Evolutionary conservation across 208 protist species (phyloP).

Genomic region (Leishmania tarentolae): DNA sequence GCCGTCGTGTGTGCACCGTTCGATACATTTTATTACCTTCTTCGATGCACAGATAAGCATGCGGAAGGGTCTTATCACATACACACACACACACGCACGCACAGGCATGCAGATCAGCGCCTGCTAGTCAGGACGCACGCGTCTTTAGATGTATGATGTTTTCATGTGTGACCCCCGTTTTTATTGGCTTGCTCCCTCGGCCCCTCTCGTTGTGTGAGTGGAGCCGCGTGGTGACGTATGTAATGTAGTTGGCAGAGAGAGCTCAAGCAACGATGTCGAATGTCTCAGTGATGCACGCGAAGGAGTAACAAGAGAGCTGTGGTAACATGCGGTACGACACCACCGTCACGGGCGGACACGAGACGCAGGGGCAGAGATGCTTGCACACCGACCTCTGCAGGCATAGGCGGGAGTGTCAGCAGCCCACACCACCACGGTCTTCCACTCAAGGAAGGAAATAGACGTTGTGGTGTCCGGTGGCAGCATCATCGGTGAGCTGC

Average conservation of each 20-base stretch:
- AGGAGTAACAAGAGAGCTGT: background rate
- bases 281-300: background rate
- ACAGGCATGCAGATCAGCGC: background rate
- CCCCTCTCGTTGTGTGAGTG: background rate
- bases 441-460: background rate
- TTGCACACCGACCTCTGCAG: background rate
- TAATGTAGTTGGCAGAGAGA: background rate
- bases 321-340: background rate
- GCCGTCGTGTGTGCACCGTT: background rate
- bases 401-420: background rate
- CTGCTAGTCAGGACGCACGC: background rate
- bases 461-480: background rate
- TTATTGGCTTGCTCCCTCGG: background rate
- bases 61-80: too few relatives aligned
- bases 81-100: background rate
- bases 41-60: background rate
- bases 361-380: background rate
- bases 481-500: background rate
- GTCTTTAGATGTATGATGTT: conserved; percentile 1
- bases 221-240: background rate
- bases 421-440: background rate
- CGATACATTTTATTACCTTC: background rate
- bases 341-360: background rate
- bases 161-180: background rate
- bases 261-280: background rate